phyloP scores from a whole-genome alignment of 1,284 basidiomycete genomes.

The Trametes hirsuta region DNA sequence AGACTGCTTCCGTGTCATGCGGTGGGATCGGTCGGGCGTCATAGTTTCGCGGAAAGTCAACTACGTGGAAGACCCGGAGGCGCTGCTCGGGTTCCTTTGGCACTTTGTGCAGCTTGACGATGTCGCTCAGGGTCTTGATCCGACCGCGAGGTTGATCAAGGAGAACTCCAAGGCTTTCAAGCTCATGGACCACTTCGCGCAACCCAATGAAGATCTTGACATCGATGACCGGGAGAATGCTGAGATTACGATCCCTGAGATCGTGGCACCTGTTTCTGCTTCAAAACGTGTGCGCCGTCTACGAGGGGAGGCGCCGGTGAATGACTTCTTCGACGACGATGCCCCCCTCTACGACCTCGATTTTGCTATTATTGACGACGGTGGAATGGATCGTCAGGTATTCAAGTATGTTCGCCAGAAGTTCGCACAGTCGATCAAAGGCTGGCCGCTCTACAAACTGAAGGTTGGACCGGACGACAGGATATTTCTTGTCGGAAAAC shows the following conservation, averaged over 20 bases:
- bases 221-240: not conserved
- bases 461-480: not conserved
- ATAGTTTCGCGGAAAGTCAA: conserved; percentile 14
- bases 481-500: conserved; percentile 11
- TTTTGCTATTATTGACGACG: not conserved
- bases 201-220: not conserved
- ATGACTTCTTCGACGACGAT: not conserved
- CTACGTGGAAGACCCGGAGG: conserved; percentile 10
- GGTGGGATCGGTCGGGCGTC: conserved; percentile 23
- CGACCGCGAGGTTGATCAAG: not conserved
- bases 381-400: not conserved
- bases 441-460: conserved; percentile 7
- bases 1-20: conserved; percentile 9
- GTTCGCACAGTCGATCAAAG: conserved; percentile 5
- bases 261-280: not conserved
- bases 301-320: not conserved
- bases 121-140: conserved; percentile 15
- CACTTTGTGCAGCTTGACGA: conserved; percentile 3
- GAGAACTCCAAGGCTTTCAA: not conserved
- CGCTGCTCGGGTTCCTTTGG: conserved; percentile 20
- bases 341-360: not conserved
- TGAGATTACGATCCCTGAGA: not conserved
- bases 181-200: not conserved
- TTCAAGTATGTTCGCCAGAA: conserved; percentile 10
- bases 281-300: no score